Base-by-base conservation (phyloP, 306 rosid species). In the Lablab purpureus region DNA sequence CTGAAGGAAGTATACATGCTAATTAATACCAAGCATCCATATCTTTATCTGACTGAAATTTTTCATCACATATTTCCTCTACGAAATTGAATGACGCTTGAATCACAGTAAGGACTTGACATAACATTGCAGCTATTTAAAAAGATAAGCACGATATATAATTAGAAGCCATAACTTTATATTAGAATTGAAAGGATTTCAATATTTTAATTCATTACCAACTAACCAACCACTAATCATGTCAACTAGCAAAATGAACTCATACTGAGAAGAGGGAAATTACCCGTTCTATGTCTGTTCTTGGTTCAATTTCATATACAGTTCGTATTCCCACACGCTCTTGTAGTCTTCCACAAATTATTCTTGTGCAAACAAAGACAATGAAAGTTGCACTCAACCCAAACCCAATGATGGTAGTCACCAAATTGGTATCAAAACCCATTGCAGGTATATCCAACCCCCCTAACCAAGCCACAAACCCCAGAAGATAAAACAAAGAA, bases 381-480 rank as follows among this genome's bases (percentile, higher is more conserved):
- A 95, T 95, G 86, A 95, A 95, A 59, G 97, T 90, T 43, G 97
- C 96, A 84, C 99, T 95, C 89, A 95, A 80, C 50, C 96, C 99
- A 85, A 95, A 95, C 52, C 99, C 99, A 81, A 95, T 84, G 22
- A 88, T 67, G 78, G 97, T 90, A 27, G 93, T 95, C 63, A 88
- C 73, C 88, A 91, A 85, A 86, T 92, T 92, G 80, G 87, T 87
- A 67, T 10, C 28, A 10, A 88, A 46, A 82, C 88, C 80, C 87
- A 86, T 81, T 82, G 71, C 10, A 40, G 43, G 43, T 37, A 37
- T 79, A 85, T 75, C 54, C 74, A 72, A 67, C 22, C 28, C 40
- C 82, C 59, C 67, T 72, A 82, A 54, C 13, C 65, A 58, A 74
- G 63, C 13, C 60, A 51, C 55, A 75, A 34, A 30, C 51, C 78